phyloP scores from a whole-genome alignment of 192 early-diverging fungal species.

The Powellomyces hirtus region DNA sequence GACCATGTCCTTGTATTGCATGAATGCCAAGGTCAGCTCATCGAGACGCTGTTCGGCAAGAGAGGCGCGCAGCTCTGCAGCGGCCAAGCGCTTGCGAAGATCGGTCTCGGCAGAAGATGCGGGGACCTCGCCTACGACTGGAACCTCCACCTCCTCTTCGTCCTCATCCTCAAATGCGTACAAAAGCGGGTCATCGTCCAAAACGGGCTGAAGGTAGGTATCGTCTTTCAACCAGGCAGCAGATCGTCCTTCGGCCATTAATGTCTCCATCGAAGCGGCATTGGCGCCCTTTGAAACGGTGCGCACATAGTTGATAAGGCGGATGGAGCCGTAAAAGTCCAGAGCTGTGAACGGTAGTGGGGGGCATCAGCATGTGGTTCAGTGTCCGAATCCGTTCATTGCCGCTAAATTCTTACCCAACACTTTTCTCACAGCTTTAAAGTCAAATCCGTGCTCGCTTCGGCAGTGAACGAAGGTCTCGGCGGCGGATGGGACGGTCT shows the following conservation, averaged over 20 bases:
- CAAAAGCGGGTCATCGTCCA: slow-evolving; percentile 53
- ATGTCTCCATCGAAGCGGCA: slow-evolving; percentile 3
- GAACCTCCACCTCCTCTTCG: slow-evolving; percentile 29
- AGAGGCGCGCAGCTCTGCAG: slow-evolving; percentile 26
- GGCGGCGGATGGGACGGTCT: slow-evolving; percentile 3
- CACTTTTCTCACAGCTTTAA: slow-evolving; percentile 12
- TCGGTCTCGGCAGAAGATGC: neutral
- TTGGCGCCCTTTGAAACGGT: slow-evolving; percentile 3
- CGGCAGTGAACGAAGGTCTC: slow-evolving; percentile 26
- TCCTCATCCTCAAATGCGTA: slow-evolving; percentile 54
- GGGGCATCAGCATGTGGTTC: neutral
- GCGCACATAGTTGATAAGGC: slow-evolving; percentile 81
- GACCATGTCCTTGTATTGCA: slow-evolving; percentile 47
- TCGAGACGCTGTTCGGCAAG: slow-evolving; percentile 33
- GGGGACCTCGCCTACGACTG: neutral
- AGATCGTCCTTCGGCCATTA: neutral
- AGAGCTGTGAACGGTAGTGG: too few species aligned
- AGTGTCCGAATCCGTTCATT: slow-evolving; percentile 3
- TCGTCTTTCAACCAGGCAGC: slow-evolving; percentile 40
- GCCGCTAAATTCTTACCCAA: slow-evolving; percentile 27
- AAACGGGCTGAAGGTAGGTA: slow-evolving; percentile 39
- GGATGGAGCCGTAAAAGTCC: slow-evolving; percentile 84
- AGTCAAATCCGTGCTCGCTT: slow-evolving; percentile 35
- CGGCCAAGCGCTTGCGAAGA: neutral
- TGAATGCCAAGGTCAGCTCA: slow-evolving; percentile 35